Evolutionary conservation across 495 filamentous ascomycete species (phyloP).

Genomic region (Podospora pseudocomata): DNA sequence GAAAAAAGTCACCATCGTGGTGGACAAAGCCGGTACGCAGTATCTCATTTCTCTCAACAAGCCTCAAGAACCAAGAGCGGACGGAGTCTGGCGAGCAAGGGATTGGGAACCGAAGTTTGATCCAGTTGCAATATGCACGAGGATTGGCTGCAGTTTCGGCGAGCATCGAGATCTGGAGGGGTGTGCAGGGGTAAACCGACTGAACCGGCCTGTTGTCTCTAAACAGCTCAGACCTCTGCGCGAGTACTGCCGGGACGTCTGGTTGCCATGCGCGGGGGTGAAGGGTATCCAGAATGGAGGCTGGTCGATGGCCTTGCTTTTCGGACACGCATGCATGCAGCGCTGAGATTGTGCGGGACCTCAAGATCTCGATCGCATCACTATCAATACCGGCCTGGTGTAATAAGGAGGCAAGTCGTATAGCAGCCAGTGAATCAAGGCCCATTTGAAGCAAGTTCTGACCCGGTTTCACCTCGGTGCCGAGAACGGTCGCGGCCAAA

Average conservation of each 20-base stretch:
- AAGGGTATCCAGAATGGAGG: background rate
- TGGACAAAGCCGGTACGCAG: conserved; percentile 66
- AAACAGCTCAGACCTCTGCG: conserved; percentile 9
- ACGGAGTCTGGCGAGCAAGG: conserved; percentile 32
- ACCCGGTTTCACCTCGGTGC: conserved; percentile 32
- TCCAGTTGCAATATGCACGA: conserved; percentile 69
- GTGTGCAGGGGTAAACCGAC: conserved; percentile 58
- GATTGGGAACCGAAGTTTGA: conserved; percentile 53
- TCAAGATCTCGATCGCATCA: conserved; percentile 55
- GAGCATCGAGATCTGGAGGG: conserved; percentile 75
- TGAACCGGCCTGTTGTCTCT: conserved; percentile 39
- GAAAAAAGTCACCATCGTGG: conserved; percentile 50
- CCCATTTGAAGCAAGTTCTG: conserved; percentile 53
- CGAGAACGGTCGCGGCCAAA: conserved; percentile 47
- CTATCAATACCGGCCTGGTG: conserved; percentile 49
- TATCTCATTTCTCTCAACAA: conserved; percentile 58
- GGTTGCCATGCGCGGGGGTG: background rate
- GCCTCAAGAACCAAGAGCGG: conserved; percentile 41
- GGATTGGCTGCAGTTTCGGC: conserved; percentile 56
- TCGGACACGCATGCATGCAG: background rate
- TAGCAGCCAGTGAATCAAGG: conserved; percentile 70
- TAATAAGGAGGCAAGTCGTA: conserved; percentile 60
- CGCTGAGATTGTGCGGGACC: conserved; percentile 40
- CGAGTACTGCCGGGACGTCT: background rate
- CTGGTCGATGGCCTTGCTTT: background rate